Base-by-base conservation (phyloP, 2,329 filamentous ascomycete genomes). In the Fusarium chlamydosporum region DNA sequence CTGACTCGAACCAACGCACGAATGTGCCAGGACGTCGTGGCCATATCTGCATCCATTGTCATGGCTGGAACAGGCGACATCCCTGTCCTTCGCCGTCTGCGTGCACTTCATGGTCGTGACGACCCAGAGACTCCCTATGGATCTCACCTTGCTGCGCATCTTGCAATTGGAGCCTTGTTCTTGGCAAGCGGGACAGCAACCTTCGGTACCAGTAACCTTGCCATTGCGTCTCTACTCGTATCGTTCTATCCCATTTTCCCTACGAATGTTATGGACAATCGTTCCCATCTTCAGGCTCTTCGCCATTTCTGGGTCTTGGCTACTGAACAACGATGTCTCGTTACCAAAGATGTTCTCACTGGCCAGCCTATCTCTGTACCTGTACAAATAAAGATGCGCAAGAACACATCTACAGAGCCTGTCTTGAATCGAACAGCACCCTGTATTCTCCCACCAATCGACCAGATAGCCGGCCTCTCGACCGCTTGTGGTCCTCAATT, bases 51-150 rank as follows among this genome's bases (percentile, higher is more conserved):
- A 23, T 90, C 96, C 1, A 93, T 92, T 3, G 93, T 98, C 52
- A 98, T 98, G 95, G 94, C 96, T 7, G 96, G 96, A 29, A 97
- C 94, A 0, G 96, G 96, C 38, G 96, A 99, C 75, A 82, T 99
- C 20, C 82, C 88, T 3, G 90, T 97, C 2, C 91, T 98, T 73
- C 90, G 96, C 23, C 90, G 95, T 15, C 85, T 99, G 33, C 91
- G 96, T 16, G 89, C 92, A 16, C 86, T 99, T 38, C 96, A 99
- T 77, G 95, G 94, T 23, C 90, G 94, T 16, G 89, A 94, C 54
- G 92, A 97, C 60, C 82, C 87, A 2, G 92, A 96, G 37, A 95
- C 91, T 0, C 91, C 94, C 0, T 99, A 97, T 75, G 96, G 96
- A 45, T 97, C 93, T 56, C 95, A 99, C 76, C 87, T 99, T 72